These are phyloP conservation scores for Penicillium daleae DNA, from an alignment of 495 filamentous ascomycete genomes.

Conservation along the genomic window DNA sequence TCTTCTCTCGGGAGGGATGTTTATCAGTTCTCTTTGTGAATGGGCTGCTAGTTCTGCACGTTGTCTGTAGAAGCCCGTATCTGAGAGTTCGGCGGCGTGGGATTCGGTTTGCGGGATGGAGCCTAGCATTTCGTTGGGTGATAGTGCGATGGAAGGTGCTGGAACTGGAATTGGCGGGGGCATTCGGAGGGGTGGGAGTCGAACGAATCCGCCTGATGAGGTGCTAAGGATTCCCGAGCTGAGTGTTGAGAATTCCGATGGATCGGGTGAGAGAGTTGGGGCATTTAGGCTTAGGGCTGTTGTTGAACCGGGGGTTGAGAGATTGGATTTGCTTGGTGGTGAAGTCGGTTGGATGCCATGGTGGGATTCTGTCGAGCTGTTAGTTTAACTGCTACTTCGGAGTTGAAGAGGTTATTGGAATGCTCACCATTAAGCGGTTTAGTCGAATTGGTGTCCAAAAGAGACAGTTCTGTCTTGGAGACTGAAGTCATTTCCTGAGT, in stretches of 20 bases:
- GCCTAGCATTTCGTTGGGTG: conserved; percentile 8
- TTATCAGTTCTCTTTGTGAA: conserved; percentile 41
- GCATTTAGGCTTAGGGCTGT: not conserved
- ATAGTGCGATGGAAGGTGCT: not conserved
- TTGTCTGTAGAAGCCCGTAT: conserved; percentile 38
- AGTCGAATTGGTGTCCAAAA: not conserved
- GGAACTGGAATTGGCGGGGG: not conserved
- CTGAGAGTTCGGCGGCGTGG: conserved; percentile 33
- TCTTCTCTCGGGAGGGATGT: conserved; percentile 29
- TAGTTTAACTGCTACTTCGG: not conserved
- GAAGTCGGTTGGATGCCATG: not conserved
- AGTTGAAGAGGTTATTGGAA: not conserved
- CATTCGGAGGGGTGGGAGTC: conserved; percentile 5
- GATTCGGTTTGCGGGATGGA: conserved; percentile 12
- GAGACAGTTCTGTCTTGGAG: conserved; percentile 2
- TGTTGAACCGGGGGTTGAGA: not conserved
- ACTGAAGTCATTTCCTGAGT: conserved; percentile 1
- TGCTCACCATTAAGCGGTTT: not conserved
- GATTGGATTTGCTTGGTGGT: not conserved
- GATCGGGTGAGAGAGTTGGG: not conserved
- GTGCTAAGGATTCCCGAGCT: not conserved
- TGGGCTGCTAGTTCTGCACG: conserved; percentile 36
- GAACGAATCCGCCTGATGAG: not conserved
- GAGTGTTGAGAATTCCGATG: conserved; percentile 5
- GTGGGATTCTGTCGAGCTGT: not conserved